Percentiles rank a stretch among this genome's conserved stretches.
Conservation (phyloP, 305 asterid species). For the Coffea humblotiana region DNA sequence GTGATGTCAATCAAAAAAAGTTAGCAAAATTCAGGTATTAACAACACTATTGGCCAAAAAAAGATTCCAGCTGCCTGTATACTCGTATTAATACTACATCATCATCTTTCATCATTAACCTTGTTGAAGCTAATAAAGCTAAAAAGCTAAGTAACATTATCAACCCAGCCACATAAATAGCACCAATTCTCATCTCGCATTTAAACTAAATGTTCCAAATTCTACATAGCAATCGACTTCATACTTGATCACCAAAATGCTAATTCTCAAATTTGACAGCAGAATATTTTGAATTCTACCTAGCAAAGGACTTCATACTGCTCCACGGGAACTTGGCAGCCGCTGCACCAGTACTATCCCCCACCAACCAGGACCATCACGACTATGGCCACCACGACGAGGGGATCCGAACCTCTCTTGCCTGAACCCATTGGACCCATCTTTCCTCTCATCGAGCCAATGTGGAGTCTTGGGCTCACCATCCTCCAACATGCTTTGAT, state of each 20-base stretch:
- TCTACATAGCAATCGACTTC: constrained; percentile 39
- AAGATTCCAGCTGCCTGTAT: background rate
- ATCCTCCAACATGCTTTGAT: constrained; percentile 66
- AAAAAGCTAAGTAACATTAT: background rate
- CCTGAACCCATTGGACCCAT: constrained; percentile 26
- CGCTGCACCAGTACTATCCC: constrained; percentile 20
- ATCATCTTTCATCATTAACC: background rate
- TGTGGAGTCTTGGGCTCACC: constrained; percentile 67
- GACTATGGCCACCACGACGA: constrained; percentile 21
- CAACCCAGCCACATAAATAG: background rate
- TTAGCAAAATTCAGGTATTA: background rate
- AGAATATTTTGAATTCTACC: constrained; percentile 10
- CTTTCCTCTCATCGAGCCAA: constrained; percentile 74
- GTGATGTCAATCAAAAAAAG: background rate
- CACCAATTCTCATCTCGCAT: background rate
- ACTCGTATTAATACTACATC: background rate
- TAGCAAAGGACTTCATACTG: constrained; percentile 54
- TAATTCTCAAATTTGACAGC: background rate
- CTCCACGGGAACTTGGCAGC: constrained; percentile 73
- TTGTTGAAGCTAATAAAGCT: background rate
- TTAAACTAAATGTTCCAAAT: background rate
- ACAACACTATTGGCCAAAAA: background rate
- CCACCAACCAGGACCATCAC: constrained; percentile 3
- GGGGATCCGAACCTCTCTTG: constrained; percentile 31
- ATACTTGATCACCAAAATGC: constrained; percentile 24